A percentile compares a stretch with the other conserved stretches of the same genome.
These are phyloP conservation scores for Magnolia officinalis DNA, from an alignment of 164 flowering plant species.

Conservation along the genomic window DNA sequence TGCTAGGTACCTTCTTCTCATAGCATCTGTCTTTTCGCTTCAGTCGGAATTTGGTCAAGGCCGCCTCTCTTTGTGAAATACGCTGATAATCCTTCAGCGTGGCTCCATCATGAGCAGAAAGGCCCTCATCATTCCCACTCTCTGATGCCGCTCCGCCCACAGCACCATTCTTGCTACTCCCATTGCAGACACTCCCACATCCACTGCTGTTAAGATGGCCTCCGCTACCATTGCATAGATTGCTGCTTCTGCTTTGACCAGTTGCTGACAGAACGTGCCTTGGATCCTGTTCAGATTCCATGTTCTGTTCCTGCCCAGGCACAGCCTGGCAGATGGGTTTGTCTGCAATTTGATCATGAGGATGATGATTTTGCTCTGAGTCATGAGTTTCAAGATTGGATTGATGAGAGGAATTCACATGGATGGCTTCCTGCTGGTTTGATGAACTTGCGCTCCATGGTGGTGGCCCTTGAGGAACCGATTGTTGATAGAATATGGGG, in stretches of 20 bases:
- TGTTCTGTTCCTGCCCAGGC: constrained; percentile 22
- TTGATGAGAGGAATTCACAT: constrained; percentile 23
- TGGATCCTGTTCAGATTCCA: constrained; percentile 38
- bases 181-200: constrained; percentile 41
- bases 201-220: constrained; percentile 40
- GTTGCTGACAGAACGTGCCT: constrained; percentile 39
- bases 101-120: constrained; percentile 20
- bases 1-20: constrained; percentile 70
- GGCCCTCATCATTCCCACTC: constrained; percentile 40
- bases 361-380: constrained; percentile 18
- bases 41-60: constrained; percentile 75
- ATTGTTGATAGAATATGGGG: constrained; percentile 34
- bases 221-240: constrained; percentile 43
- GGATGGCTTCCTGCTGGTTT: constrained; percentile 26
- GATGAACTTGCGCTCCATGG: constrained; percentile 35
- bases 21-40: constrained; percentile 94
- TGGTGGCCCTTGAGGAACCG: constrained; percentile 27
- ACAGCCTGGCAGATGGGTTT: constrained; percentile 18
- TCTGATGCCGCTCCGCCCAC: constrained; percentile 22
- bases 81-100: constrained; percentile 26
- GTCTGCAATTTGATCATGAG: constrained; percentile 22
- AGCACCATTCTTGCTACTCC: constrained; percentile 40
- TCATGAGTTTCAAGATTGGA: constrained; percentile 27
- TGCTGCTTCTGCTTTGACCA: constrained; percentile 57
- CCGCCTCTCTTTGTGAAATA: constrained; percentile 77